Conservation (phyloP, 257 asterid genomes). For the Solanum clarkiae region DNA sequence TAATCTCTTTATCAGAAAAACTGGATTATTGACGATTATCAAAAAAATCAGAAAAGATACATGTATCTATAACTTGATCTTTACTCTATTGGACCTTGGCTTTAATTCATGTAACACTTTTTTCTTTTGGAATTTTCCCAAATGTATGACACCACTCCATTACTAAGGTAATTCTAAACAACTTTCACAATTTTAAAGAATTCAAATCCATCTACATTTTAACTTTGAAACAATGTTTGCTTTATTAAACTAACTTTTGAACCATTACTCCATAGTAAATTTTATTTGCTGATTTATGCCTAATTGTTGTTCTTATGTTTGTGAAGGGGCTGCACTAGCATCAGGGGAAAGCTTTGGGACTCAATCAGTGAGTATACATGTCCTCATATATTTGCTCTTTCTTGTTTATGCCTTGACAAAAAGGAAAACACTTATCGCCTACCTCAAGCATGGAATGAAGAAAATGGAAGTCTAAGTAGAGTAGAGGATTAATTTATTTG, state of each 20-base stretch:
- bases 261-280: neutral
- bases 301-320: slow-evolving; percentile 5
- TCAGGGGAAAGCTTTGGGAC: slow-evolving; percentile 85
- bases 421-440: neutral
- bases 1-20: neutral
- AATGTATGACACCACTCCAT: neutral
- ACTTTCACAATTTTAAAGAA: neutral
- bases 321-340: slow-evolving; percentile 61
- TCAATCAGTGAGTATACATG: slow-evolving; percentile 47
- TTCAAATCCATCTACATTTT: neutral
- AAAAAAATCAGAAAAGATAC: too few species aligned
- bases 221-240: neutral
- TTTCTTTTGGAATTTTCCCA: neutral
- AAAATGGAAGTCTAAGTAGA: neutral
- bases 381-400: neutral
- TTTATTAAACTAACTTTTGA: neutral
- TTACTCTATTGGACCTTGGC: neutral
- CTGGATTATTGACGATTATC: too few species aligned
- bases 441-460: neutral
- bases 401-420: neutral
- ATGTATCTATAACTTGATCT: neutral
- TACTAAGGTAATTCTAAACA: neutral
- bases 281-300: neutral
- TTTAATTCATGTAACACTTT: neutral
- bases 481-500: neutral